Base-by-base conservation (phyloP, 2,329 filamentous ascomycete species). In the Corinectria fuckeliana region DNA sequence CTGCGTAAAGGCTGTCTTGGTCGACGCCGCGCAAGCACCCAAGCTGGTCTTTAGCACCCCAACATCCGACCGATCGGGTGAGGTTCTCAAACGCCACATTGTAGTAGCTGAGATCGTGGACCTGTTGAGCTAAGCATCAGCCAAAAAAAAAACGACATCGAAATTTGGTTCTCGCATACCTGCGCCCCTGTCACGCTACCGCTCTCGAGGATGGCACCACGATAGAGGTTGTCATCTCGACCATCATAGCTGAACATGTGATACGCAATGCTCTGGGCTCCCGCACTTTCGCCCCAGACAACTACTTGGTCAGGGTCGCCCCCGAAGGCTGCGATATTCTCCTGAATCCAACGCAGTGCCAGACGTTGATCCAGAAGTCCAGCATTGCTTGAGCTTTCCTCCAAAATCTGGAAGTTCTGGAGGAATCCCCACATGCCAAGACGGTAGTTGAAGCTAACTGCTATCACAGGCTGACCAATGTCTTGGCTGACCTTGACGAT, bases 161-260 rank as follows among this genome's bases (percentile, higher is more conserved):
- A 6, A 39, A 44, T 16, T 3, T 9, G 4, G 21, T 18, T 8
- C 7, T 34, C 5, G 16, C 52, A 8, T 57, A 66, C 66, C 59
- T 69, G 67, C 4, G 60, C 64, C 4, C 67, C 67, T 2, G 67
- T 69, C 1, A 66, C 55, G 0, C 76, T 75, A 4, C 83, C 83
- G 11, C 81, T 85, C 52, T 88, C 78, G 52, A 82, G 73, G 42
- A 85, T 87, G 2, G 80, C 85, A 7, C 73, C 81, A 4, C 79
- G 78, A 66, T 86, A 88, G 0, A 88, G 73, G 0, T 76, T 73
- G 55, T 88, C 84, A 51, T 88, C 78, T 26, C 83, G 76, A 0
- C 85, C 85, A 32, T 80, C 81, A 61, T 86, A 85, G 8, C 83
- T 82, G 28, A 83, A 78, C 20, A 86, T 74, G 23, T 88, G 86